Base-by-base conservation (phyloP, 2,329 filamentous ascomycete species). In the Clonostachys chloroleuca region DNA sequence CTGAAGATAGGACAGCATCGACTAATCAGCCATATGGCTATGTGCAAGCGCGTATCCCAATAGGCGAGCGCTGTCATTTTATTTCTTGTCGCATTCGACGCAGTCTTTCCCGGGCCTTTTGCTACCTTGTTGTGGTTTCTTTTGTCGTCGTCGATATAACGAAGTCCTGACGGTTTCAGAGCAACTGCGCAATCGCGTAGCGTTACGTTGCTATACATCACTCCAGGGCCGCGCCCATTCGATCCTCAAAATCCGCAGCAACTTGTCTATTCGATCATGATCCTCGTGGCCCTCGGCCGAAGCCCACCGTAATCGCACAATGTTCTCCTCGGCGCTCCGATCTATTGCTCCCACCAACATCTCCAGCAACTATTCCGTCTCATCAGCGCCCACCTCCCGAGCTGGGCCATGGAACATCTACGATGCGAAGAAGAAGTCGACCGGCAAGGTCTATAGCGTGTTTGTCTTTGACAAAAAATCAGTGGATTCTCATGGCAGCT, bases 341-440 rank as follows among this genome's bases (percentile, higher is more conserved):
- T 95, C 92, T 53, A 92, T 97, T 66, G 86, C 85, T 54, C 92
- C 81, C 57, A 78, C 88, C 51, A 96, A 96, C 70, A 97, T 99
- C 70, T 85, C 84, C 50, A 84, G 87, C 62, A 95, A 96, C 71
- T 99, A 99, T 69, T 83, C 87, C 56, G 77, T 97, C 54, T 86
- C 89, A 18, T 77, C 84, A 24, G 83, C 81, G 50, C 81, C 87
- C 12, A 86, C 83, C n/a, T 87, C 90, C 45, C 83, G 83, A 45
- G 89, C 92, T 14, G 94, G 94, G 16, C 89, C 92, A 49, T 99
- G 94, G 94, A 95, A 91, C 73, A 94, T 99, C 60, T 92, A 92
- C 77, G 92, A 96, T 71, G 92, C 89, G 49, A 97, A 95, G 75
- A 95, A 95, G 72, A 97, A 96, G 70, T 90, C 87, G 33, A 96